phyloP scores from a whole-genome alignment of 352 stramenopile species.

The Phytophthora hybrid region DNA sequence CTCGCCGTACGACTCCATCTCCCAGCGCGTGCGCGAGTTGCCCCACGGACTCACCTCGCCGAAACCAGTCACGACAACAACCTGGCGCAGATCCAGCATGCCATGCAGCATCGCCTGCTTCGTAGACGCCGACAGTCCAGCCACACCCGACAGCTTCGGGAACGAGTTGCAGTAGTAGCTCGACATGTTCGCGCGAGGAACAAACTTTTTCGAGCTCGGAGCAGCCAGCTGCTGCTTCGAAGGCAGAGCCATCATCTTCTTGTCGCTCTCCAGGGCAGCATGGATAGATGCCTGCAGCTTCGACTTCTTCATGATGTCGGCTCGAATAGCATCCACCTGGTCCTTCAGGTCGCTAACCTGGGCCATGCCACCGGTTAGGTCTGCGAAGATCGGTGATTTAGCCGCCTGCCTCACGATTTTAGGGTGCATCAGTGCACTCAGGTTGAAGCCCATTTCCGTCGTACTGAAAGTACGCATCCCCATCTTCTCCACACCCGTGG shows the following conservation, averaged over 20 bases:
- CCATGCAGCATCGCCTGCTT: slow-evolving; percentile 60
- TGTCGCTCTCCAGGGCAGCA: slow-evolving; percentile 51
- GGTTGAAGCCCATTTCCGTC: no score
- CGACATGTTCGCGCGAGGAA: slow-evolving; percentile 72
- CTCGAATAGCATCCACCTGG: slow-evolving; percentile 62
- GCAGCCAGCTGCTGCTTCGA: slow-evolving; percentile 6
- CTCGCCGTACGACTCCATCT: no score
- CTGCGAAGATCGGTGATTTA: no score
- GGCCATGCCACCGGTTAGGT: no score
- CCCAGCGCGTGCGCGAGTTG: no score
- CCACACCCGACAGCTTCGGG: slow-evolving; percentile 57
- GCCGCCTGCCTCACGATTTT: no score
- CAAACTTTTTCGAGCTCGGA: slow-evolving; percentile 38
- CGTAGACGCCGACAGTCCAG: slow-evolving; percentile 42
- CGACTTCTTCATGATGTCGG: slow-evolving; percentile 59
- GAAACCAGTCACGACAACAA: no score
- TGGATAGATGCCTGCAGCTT: slow-evolving; percentile 66
- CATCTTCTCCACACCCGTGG: no score
- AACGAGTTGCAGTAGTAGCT: slow-evolving; percentile 80
- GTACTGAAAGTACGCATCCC: no score
- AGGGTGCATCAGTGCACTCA: no score
- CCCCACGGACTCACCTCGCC: no score
- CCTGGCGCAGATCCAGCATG: slow-evolving; percentile 87
- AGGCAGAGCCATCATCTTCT: slow-evolving; percentile 40
- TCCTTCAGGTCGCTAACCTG: slow-evolving; percentile 79